Base-by-base conservation (phyloP, 108 stramenopile species). In the Cylindrotheca fusiformis region DNA sequence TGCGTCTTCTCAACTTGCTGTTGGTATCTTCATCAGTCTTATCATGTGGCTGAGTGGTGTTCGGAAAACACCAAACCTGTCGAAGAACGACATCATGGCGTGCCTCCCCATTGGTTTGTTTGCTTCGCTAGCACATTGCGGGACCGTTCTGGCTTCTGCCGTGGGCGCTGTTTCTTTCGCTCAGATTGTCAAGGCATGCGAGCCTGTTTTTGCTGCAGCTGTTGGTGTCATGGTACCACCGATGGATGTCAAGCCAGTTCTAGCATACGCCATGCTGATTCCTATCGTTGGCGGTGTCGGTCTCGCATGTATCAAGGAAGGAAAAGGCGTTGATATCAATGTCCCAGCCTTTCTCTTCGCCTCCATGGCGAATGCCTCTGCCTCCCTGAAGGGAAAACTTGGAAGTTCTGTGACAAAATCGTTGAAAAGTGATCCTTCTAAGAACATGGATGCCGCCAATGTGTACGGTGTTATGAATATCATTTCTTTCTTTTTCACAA, bases 101-200 rank as follows among this genome's bases (percentile, higher is more conserved):
- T 91, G 90, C 65, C 73, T 91, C 50, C 90, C 90, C 17, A 91
- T 91, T 62, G 90, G 90, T 71, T 63, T 88, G 30, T 88, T 80
- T 55, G 87, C 87, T 23, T 86, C 75, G 52, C 51, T 88, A 19
- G 80, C 82, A 32, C 90, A 91, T 63, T 81, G 78, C 68, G 90
- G 90, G 50, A 83, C 87, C 47, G 90, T 91, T 29, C 77, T 91
- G 60, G 86, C 90, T 65, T 89, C 96, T 54, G 94, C 92, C 61
- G 96, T 95, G 29, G 97, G 96, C 17, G 94, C 95, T 54, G 97
- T 98, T 24, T 90, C 88, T 64, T 98, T 98, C 69, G 91, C 95
- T 24, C 97, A 98, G 68, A 96, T 98, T 65, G 96, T 98, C 56
- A 98, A 98, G 79, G 97, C 97, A 23, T 88, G 89, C 64, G 97